Base-by-base conservation (phyloP, 805 yeast species). In the Candida michaelii region DNA sequence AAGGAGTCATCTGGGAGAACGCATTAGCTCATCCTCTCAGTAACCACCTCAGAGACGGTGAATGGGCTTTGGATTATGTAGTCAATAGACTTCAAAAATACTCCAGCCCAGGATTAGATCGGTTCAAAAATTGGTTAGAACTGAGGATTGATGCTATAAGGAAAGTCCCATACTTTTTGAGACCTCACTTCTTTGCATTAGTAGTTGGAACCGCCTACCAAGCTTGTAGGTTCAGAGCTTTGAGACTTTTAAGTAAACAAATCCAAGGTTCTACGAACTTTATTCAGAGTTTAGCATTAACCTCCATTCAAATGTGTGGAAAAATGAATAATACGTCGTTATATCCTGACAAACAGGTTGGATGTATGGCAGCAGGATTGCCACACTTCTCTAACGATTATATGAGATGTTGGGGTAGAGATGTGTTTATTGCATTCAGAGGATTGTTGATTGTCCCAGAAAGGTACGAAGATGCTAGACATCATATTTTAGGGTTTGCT, bases 361-460 rank as follows among this genome's bases (percentile, higher is more conserved):
- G 95, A 2, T 79, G 87, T 31, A 72, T 91, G 78, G 96, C 98
- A 12, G 99, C 99, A 1, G 99, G 98, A 1, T 73, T 91, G 47
- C 99, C 99, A 1, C 97, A 89, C 63, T 91, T 91, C 66, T 83
- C 93, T 58, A 77, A 76, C 45, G 89, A 85, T 50, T 90, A 85
- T 62, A 89, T 91, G 96, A 76, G 99, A 62, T 89, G 97, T 60
- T 91, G 99, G 99, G 99, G 99, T 16, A 77, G 99, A 58, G 99
- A 91, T 63, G 95, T 89, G 0, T 93, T 93, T 59, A 84, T 91
- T 35, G 77, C 97, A 0, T 73, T 85, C 32, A 72, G 96, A 47
- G 99, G 99, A 0, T 70, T 91, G 37, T 65, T 89, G 43, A 66
- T 89, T 17, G 82, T 85, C 1, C 77, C 97, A 0, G 90, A 85